phyloP scores from a whole-genome alignment of 1,139 yeast genomes.

The Scheffersomyces illinoinensis region DNA sequence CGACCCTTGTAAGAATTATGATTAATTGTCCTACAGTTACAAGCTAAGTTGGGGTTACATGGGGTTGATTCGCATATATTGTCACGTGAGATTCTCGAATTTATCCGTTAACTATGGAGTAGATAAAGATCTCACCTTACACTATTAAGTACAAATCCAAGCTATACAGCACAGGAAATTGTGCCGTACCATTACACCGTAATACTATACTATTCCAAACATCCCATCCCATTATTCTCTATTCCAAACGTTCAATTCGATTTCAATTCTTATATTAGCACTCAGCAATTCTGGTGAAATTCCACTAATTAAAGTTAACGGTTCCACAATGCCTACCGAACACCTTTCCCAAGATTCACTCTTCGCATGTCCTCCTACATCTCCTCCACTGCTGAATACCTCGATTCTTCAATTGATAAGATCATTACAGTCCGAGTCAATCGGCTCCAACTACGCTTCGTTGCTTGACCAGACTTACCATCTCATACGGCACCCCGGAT shows the following conservation, averaged over 20 bases:
- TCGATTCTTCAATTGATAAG: background rate
- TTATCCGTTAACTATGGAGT: background rate
- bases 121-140: background rate
- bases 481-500: conserved; percentile 12
- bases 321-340: background rate
- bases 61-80: background rate
- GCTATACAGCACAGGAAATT: background rate
- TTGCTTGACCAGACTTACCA: conserved; percentile 16
- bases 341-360: conserved; percentile 11
- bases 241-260: background rate
- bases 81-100: background rate
- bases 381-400: background rate
- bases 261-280: background rate
- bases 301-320: background rate
- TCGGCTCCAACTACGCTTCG: background rate
- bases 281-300: background rate
- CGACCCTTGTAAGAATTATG: background rate
- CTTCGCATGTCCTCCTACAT: conserved; percentile 16
- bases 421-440: background rate
- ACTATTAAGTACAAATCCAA: too few relatives aligned
- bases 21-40: background rate
- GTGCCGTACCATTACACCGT: background rate
- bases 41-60: background rate
- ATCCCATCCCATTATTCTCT: background rate
- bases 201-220: background rate